Conservation (phyloP, 306 rosid species). For the Quercus ilex region DNA sequence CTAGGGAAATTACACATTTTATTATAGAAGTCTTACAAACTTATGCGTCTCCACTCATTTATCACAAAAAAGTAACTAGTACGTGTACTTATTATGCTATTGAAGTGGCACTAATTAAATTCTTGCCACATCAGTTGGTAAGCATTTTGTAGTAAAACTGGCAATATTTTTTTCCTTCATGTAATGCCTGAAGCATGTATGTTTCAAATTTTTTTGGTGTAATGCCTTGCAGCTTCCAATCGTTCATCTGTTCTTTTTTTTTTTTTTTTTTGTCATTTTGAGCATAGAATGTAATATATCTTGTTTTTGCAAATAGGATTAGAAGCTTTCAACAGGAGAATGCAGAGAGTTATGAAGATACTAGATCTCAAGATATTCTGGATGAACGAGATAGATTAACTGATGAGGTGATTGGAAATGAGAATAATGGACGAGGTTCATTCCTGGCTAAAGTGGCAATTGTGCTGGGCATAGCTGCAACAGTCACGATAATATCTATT, state of each 20-base stretch:
- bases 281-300: not conserved
- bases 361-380: constrained; percentile 19
- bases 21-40: no score
- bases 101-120: no score
- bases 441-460: constrained; percentile 45
- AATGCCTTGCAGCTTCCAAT: not conserved
- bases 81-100: no score
- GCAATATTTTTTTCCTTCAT: no score
- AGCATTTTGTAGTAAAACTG: no score
- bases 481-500: constrained; percentile 42
- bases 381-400: constrained; percentile 19
- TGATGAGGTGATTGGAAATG: constrained; percentile 25
- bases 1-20: no score
- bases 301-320: constrained; percentile 28
- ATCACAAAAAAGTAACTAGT: no score
- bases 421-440: constrained; percentile 14
- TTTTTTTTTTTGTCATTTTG: not conserved
- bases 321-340: constrained; percentile 40
- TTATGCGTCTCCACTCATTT: no score
- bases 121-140: no score
- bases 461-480: constrained; percentile 52
- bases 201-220: no score
- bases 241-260: not conserved
- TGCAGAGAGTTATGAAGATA: constrained; percentile 25
- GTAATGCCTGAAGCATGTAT: no score